phyloP scores from a whole-genome alignment of 2,329 filamentous ascomycete species.

The Aspergillus nomiae region DNA sequence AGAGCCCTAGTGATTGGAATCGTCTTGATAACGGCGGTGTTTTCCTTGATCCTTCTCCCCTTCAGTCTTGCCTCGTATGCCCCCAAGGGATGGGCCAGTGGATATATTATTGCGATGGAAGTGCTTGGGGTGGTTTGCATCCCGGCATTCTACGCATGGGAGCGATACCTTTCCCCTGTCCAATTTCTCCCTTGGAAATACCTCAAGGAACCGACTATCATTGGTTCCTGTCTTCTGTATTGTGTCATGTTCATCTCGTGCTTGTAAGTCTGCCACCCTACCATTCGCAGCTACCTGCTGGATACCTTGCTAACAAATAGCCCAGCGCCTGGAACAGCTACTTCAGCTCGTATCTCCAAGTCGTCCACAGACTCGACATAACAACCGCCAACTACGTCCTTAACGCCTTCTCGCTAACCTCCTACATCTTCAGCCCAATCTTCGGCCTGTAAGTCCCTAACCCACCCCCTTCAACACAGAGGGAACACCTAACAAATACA shows the following conservation, averaged over 20 bases:
- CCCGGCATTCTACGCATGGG: not conserved
- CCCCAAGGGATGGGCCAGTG: not conserved
- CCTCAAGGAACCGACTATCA: not conserved
- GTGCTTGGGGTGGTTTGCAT: not conserved
- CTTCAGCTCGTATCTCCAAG: not conserved
- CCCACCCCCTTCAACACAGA: not conserved
- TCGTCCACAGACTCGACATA: not conserved
- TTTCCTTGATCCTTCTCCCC: slow-evolving; percentile 2
- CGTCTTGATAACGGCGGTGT: not conserved
- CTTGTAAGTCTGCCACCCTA: not conserved
- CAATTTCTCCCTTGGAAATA: not conserved
- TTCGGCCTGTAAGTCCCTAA: not conserved
- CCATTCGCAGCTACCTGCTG: not conserved
- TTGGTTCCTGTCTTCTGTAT: not conserved
- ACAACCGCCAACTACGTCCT: not conserved
- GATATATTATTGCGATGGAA: not conserved
- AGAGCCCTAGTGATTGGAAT: not conserved
- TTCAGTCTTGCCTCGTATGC: not conserved
- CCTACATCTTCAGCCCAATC: not conserved
- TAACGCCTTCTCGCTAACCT: slow-evolving; percentile 5
- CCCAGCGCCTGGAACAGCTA: not conserved
- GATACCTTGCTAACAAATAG: not conserved
- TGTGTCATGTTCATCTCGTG: slow-evolving; percentile 1
- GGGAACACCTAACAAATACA: not conserved
- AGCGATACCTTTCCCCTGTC: not conserved